These are phyloP conservation scores for Carpinus fangiana DNA, from an alignment of 306 rosid genomes.

Conservation along the genomic window DNA sequence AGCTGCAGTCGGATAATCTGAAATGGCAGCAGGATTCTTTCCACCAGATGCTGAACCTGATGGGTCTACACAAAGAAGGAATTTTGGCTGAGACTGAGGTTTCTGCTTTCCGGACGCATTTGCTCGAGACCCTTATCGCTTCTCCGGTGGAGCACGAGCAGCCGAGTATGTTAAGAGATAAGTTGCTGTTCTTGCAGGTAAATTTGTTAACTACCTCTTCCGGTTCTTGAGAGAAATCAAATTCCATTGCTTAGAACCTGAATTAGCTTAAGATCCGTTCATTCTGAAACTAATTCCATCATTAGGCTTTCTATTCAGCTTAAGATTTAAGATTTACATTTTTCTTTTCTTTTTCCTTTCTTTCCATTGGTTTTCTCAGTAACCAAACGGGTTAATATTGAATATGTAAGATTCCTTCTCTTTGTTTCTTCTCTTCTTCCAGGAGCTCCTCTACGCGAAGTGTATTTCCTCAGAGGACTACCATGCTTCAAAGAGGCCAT, in stretches of 20 bases:
- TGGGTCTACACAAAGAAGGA: constrained; percentile 94
- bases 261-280: not conserved
- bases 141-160: constrained; percentile 70
- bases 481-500: constrained; percentile 82
- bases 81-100: constrained; percentile 71
- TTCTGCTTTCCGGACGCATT: constrained; percentile 59
- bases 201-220: not conserved
- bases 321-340: not conserved
- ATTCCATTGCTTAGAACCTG: not conserved
- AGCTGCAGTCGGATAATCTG: constrained; percentile 80
- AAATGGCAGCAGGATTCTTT: constrained; percentile 98
- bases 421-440: not conserved
- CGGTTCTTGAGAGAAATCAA: not conserved
- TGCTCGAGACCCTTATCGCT: constrained; percentile 77
- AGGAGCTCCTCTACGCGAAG: constrained; percentile 87
- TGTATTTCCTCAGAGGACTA: constrained; percentile 84
- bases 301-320: not conserved
- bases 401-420: not conserved
- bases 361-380: not conserved
- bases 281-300: not conserved
- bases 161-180: constrained; percentile 65
- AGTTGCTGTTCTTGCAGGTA: constrained; percentile 85
- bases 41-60: constrained; percentile 80
- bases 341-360: not conserved
- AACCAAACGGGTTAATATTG: not conserved